phyloP scores from a whole-genome alignment of 2,329 filamentous ascomycete genomes.

The Fusarium bulbicola region DNA sequence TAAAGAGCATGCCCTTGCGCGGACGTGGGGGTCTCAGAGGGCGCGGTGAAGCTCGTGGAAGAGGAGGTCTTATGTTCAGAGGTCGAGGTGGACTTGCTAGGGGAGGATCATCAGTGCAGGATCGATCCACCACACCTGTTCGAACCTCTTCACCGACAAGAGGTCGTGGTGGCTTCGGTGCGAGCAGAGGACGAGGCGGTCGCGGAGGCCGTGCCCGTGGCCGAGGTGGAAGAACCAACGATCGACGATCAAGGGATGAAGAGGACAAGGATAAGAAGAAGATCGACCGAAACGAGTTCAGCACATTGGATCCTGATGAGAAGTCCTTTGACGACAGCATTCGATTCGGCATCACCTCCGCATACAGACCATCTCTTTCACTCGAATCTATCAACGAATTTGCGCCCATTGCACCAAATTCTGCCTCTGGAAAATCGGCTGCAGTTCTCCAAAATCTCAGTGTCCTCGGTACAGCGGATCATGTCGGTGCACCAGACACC shows the following conservation, averaged over 20 bases:
- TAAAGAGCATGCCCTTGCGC: slow-evolving; percentile 48
- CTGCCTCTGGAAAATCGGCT: slow-evolving; percentile 43
- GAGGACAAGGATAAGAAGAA: slow-evolving; percentile 41
- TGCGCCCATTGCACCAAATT: slow-evolving; percentile 44
- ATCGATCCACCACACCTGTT: slow-evolving; percentile 20
- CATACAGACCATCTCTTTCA: slow-evolving; percentile 49
- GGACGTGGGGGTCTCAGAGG: slow-evolving; percentile 39
- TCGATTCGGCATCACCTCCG: slow-evolving; percentile 46
- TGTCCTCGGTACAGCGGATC: slow-evolving; percentile 48
- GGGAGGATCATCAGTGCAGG: slow-evolving; percentile 18
- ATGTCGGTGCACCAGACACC: slow-evolving; percentile 44
- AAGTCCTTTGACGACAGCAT: slow-evolving; percentile 49
- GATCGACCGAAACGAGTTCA: slow-evolving; percentile 39
- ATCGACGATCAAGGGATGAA: slow-evolving; percentile 32
- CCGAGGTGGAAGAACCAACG: slow-evolving; percentile 21
- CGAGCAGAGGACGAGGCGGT: slow-evolving; percentile 28
- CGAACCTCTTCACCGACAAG: slow-evolving; percentile 10
- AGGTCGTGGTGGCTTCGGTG: slow-evolving; percentile 31
- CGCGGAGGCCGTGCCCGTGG: slow-evolving; percentile 32
- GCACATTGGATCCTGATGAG: slow-evolving; percentile 46
- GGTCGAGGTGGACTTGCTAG: slow-evolving; percentile 25
- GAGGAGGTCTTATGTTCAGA: slow-evolving; percentile 9
- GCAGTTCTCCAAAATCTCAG: slow-evolving; percentile 50
- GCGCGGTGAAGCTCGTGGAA: slow-evolving; percentile 34
- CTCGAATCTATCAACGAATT: slow-evolving; percentile 44